These are phyloP conservation scores for Seminavis robusta DNA, from an alignment of 108 stramenopile genomes.

Conservation along the genomic window DNA sequence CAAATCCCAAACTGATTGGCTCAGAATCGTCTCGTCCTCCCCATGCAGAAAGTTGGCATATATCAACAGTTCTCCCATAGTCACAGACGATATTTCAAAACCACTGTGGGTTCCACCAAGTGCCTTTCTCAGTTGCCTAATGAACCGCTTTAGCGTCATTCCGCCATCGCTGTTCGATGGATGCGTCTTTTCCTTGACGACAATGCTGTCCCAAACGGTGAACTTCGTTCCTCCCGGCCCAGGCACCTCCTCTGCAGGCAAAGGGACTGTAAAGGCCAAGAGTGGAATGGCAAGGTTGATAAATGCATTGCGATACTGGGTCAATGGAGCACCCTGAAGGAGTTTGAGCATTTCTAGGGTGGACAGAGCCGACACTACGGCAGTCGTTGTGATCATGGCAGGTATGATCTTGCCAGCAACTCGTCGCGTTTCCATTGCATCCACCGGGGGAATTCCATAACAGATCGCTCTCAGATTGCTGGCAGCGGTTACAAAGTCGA, in stretches of 20 bases:
- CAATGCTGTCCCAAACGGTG: constrained; percentile 92
- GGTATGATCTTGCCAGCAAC: constrained; percentile 98
- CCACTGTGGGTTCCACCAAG: constrained; percentile 34
- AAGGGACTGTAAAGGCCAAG: constrained; percentile 92
- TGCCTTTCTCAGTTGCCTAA: constrained; percentile 51
- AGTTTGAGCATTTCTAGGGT: constrained; percentile 93
- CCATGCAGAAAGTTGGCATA: constrained; percentile 84
- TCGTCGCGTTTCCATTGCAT: constrained; percentile 90
- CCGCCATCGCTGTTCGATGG: constrained; percentile 35
- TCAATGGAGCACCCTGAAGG: constrained; percentile 70
- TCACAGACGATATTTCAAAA: constrained; percentile 61
- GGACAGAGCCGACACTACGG: constrained; percentile 92
- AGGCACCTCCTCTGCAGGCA: constrained; percentile 64
- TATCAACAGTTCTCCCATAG: constrained; percentile 73
- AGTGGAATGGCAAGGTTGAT: constrained; percentile 93
- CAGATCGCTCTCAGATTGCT: constrained; percentile 91
- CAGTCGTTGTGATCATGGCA: constrained; percentile 98
- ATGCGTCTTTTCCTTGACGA: constrained; percentile 63
- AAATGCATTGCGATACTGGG: constrained; percentile 87
- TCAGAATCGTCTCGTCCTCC: constrained; percentile 63
- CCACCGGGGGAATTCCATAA: constrained; percentile 93
- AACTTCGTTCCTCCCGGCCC: constrained; percentile 62
- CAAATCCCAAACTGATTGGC: constrained; percentile 48
- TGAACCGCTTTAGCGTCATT: constrained; percentile 46
- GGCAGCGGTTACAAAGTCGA: constrained; percentile 89